Base-by-base conservation (phyloP, 2,329 filamentous ascomycete genomes). In the Penicillium griseofulvum region DNA sequence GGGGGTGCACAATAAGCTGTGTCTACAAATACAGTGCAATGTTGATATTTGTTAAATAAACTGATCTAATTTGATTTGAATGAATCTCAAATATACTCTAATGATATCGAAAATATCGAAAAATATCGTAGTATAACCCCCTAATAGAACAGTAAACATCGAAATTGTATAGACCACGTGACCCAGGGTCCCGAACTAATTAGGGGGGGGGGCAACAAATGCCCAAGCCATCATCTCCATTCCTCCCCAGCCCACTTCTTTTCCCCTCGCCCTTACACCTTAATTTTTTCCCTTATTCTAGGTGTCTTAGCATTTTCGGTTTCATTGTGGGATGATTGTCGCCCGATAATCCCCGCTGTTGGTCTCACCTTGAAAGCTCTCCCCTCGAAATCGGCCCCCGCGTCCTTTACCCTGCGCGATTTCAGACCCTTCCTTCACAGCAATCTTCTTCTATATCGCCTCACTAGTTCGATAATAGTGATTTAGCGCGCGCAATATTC, bases 151-250 rank as follows among this genome's bases (percentile, higher is more conserved):
- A 8, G 16, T 39, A 3, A 19, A 39, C 26, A 41, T 41, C 12
- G 16, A 12, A 31, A 48, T 22, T 34, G 36, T 43, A 34, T 49
- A 26, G 28, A 41, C 43, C 58, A 60, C 58, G 58, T 60, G 58
- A 60, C 52, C 28, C 38, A 28, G 42, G 50, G 45, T 36, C 48
- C 53, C 16, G 16, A 34, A 48, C 55, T 45, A 57, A 50, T 55
- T 66, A 64, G 60, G 60, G 60, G 58, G 60, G 58, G 66, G 61
- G 65, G 67, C 58, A 63, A 65, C 65, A 68, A 63, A 61, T 67
- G 58, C 61, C 62, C 57, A 52, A 68, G 59, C 56, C 61, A 55
- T 62, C 55, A 56, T 62, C 55, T 56, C 65, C 56, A 67, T 53
- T 57, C 56, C 63, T 48, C 48, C 62, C 54, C 55, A 49, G 60